These are phyloP conservation scores for Blastobotrys ciferrii DNA, from an alignment of 1,139 yeast species.

Conservation along the genomic window DNA sequence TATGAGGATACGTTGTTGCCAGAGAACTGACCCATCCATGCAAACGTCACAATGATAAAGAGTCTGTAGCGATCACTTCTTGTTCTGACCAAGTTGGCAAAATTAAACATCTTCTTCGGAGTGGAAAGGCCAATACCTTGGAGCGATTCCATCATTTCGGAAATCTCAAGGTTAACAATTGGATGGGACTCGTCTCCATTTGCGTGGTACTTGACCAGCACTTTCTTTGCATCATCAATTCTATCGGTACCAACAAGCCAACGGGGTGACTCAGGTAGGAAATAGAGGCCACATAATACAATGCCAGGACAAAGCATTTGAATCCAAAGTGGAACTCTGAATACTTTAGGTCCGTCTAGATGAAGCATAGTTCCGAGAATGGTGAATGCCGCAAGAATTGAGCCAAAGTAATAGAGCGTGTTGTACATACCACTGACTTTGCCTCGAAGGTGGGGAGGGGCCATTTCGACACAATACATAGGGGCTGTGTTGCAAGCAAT, in stretches of 20 bases:
- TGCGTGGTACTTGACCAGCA: slow-evolving; percentile 19
- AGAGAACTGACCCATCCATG: slow-evolving; percentile 20
- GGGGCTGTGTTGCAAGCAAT: slow-evolving; percentile 23
- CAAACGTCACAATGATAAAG: slow-evolving; percentile 18
- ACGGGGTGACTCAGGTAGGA: slow-evolving; percentile 20
- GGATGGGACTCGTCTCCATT: slow-evolving; percentile 20
- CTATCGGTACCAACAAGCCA: slow-evolving; percentile 19
- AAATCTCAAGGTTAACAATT: slow-evolving; percentile 15
- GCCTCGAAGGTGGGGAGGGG: slow-evolving; percentile 44
- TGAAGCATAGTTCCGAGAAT: slow-evolving; percentile 15
- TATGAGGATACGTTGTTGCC: slow-evolving; percentile 21
- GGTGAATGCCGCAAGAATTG: slow-evolving; percentile 18
- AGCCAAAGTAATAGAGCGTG: slow-evolving; percentile 19
- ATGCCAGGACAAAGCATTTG: slow-evolving; percentile 20
- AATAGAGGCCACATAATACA: not conserved
- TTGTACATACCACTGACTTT: slow-evolving; percentile 30
- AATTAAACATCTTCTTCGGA: slow-evolving; percentile 17
- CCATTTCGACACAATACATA: slow-evolving; percentile 22
- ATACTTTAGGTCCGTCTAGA: slow-evolving; percentile 10
- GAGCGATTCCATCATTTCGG: slow-evolving; percentile 15
- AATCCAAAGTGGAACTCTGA: slow-evolving; percentile 18
- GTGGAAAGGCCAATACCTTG: slow-evolving; percentile 13
- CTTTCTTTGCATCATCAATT: slow-evolving; percentile 17
- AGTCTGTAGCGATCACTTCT: slow-evolving; percentile 34
- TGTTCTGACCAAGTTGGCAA: slow-evolving; percentile 39